These are phyloP conservation scores for Colletotrichum navitas DNA, from an alignment of 2,329 filamentous ascomycete species.

Conservation along the genomic window DNA sequence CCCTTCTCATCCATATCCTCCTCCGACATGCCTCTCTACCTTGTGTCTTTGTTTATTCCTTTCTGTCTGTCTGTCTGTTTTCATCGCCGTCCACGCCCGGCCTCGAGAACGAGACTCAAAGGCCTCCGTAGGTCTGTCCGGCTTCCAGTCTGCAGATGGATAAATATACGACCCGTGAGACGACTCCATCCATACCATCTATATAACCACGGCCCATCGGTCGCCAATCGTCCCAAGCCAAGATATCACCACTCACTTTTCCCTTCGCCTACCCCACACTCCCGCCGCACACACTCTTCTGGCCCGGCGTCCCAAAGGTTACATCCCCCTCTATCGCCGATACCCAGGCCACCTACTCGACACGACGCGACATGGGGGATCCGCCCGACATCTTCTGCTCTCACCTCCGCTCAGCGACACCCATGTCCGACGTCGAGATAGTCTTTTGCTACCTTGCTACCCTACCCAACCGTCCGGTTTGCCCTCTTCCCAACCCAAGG, in stretches of 20 bases:
- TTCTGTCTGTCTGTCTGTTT: too few species aligned
- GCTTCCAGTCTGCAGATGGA: too few species aligned
- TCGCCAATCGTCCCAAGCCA: neutral
- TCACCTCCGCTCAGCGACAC: neutral
- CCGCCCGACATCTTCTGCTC: neutral
- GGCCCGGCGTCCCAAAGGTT: constrained; percentile 1
- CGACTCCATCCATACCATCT: neutral
- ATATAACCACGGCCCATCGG: neutral
- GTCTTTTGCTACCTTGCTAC: constrained; percentile 13
- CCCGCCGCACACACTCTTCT: neutral
- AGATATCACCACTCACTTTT: neutral
- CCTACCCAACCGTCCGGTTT: neutral
- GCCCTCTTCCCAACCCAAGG: neutral
- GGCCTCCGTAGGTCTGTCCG: neutral
- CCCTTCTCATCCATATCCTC: too few species aligned
- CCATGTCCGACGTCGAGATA: constrained; percentile 7
- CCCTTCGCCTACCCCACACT: neutral
- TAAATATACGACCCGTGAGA: neutral
- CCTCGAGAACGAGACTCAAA: too few species aligned
- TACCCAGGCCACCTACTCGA: neutral
- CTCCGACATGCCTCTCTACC: too few species aligned
- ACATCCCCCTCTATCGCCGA: constrained; percentile 3
- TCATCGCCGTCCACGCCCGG: too few species aligned
- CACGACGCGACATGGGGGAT: neutral
- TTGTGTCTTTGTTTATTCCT: too few species aligned